Evolutionary conservation across 2,329 filamentous ascomycete genomes (phyloP).

Genomic region (Xylariaceae sp.): DNA sequence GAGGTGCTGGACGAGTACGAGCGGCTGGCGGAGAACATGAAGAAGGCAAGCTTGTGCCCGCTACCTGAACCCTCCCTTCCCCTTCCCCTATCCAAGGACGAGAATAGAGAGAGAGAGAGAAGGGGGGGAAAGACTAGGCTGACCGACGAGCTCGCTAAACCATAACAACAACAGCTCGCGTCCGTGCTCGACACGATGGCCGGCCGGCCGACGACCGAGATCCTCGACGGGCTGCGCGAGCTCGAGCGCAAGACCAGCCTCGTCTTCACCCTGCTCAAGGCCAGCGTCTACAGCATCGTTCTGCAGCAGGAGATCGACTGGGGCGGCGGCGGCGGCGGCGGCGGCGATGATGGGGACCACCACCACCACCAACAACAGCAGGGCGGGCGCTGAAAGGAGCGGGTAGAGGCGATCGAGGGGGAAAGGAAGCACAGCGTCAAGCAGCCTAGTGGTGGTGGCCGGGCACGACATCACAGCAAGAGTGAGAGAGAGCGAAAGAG

Average conservation of each 20-base stretch:
- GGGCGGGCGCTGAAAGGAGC: background rate
- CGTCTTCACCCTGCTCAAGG: constrained; percentile 93
- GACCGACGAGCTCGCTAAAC: background rate
- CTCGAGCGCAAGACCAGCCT: constrained; percentile 91
- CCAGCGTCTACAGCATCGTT: constrained; percentile 97
- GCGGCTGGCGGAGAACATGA: constrained; percentile 80
- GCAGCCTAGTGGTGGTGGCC: too few relatives aligned
- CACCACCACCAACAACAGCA: constrained; percentile 7
- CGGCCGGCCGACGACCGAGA: constrained; percentile 67
- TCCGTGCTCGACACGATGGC: constrained; percentile 55
- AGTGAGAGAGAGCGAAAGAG: too few relatives aligned
- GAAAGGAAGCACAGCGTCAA: too few relatives aligned
- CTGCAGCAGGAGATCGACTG: constrained; percentile 92
- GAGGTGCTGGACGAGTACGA: constrained; percentile 94
- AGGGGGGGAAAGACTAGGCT: background rate
- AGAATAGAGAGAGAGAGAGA: background rate
- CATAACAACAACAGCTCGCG: constrained; percentile 41
- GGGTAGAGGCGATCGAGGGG: too few relatives aligned
- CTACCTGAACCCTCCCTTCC: constrained; percentile 1
- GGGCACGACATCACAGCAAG: too few relatives aligned
- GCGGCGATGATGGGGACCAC: constrained; percentile 24
- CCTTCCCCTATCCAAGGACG: background rate
- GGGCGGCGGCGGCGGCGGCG: constrained; percentile 37
- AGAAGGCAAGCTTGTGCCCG: constrained; percentile 53
- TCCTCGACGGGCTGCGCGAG: constrained; percentile 77